Base-by-base conservation (phyloP, 176 grass and related monocot genomes). In the Poa annua region DNA sequence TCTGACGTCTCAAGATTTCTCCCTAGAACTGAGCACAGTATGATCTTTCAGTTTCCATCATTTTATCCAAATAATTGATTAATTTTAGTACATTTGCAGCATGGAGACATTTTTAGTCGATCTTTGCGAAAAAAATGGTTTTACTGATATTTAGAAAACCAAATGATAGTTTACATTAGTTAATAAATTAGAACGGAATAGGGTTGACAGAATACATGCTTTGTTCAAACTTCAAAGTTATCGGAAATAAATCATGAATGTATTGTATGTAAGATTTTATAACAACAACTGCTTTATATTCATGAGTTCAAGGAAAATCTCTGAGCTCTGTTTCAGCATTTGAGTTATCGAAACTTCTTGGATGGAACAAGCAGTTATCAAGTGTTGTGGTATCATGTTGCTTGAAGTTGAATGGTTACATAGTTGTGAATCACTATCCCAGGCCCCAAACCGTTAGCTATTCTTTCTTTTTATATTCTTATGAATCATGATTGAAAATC, bases 1-100 rank as follows among this genome's bases (percentile, higher is more conserved):
- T 97, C 95, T 48, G 92, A 97, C 81, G 81, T 94, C 86, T 94
- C 95, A 71, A 91, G 95, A 71, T 84, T 97, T 92, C 86, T 87
- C 54, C 80, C 84, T 79, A 73, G 44, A 68, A 97, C 95, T 34
- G 88, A 94, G 74, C 77, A 94, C 19, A 64, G 92, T 94, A 93
- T 33, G 16, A 17, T 15, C 34, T 74, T 72, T 17, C 16, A 22
- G 1, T 83, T 32, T 45, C 34, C 20, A 14, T 59, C 9, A 47
- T 78, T 78, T 82, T 25, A 22, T 19, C 22, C 51, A 71, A 81
- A 26, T 59, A 38, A 52, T n/a, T 57, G 29, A 29, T 29, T 29
- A 29, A 2, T 41, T 53, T 8, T 1, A 32, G 24, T 79, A 19
- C 4, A 16, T 16, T 54, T 7, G 25, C 26, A 51, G 13, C 34